Percentiles rank a stretch among this genome's conserved stretches.
Evolutionary conservation across 169 alveolate genomes (phyloP).

Genomic region (Plasmodium gallinaceum): DNA sequence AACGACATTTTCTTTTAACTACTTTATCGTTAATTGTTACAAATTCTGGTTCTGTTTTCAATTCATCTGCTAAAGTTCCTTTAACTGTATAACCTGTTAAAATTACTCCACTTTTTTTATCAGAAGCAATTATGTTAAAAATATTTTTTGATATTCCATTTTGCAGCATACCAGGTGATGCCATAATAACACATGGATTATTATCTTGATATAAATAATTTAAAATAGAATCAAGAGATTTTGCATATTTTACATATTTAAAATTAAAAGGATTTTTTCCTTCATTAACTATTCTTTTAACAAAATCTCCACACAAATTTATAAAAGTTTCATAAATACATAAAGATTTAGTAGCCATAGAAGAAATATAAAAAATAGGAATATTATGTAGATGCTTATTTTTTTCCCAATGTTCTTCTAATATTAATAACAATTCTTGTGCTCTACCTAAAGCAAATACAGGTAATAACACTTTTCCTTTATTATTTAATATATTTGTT

Average conservation of each 20-base stretch:
- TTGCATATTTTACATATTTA: slow-evolving; percentile 90
- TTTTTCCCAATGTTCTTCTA: slow-evolving; percentile 97
- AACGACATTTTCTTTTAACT: slow-evolving; percentile 91
- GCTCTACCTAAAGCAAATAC: slow-evolving; percentile 97
- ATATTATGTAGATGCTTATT: slow-evolving; percentile 92
- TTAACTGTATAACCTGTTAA: slow-evolving; percentile 98
- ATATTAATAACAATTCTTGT: slow-evolving; percentile 94
- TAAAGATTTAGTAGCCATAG: slow-evolving; percentile 95
- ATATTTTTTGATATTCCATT: slow-evolving; percentile 96
- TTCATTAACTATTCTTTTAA: slow-evolving; percentile 88
- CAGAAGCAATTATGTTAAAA: slow-evolving; percentile 96
- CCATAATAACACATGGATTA: slow-evolving; percentile 97
- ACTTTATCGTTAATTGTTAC: slow-evolving; percentile 88
- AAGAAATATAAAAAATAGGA: slow-evolving; percentile 96
- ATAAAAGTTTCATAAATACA: slow-evolving; percentile 96
- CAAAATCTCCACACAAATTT: slow-evolving; percentile 95
- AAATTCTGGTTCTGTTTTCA: slow-evolving; percentile 93
- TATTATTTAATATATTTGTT: slow-evolving; percentile 85
- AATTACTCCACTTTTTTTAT: slow-evolving; percentile 94
- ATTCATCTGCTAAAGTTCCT: slow-evolving; percentile 97
- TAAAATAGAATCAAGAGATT: slow-evolving; percentile 82
- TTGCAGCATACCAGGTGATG: slow-evolving; percentile 99
- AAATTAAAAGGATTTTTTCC: slow-evolving; percentile 95
- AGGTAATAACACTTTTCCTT: slow-evolving; percentile 97
- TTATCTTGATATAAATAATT: slow-evolving; percentile 80